Evolutionary conservation across 148 eudicot genomes (phyloP), one percentile per base, ranked within the genome.

Genomic region (Chenopodium quinoa): DNA sequence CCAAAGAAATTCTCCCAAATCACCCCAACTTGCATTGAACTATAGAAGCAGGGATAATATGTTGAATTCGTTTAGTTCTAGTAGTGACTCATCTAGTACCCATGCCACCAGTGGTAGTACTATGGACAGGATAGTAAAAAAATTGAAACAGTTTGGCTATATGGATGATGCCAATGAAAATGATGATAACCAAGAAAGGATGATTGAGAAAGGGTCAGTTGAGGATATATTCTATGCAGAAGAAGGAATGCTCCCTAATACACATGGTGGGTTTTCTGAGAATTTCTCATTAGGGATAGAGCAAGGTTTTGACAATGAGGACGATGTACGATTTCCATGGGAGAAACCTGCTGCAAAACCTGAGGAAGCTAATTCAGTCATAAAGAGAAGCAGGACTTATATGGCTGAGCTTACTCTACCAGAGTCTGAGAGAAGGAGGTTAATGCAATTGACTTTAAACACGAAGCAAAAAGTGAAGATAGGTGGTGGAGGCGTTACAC

Each of bases 221-320:
- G 99, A 96, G 90, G 98, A 92, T 79, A 91, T 96, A 86, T 93
- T 96, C 76, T 90, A 90, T 87, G 94, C 88, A 46, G 98, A 96
- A 79, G 99, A 95, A 73, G 99, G 97, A 62, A 84, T 88, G 86
- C 81, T 95, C 84, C 97, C 97, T 2, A 90, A 95, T 81, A 44
- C 90, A 13, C 83, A 86, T 84, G 99, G 97, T 69, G 97, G 97
- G 75, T 92, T 95, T 84, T 91, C 97, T 13, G 75, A 78, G 71
- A 88, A 86, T 27, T 87, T 87, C 9, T 86, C 89, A 25, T 82
- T 90, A 47, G 94, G 91, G 76, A 76, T 87, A 73, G 91, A 93
- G 10, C 86, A 67, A 76, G 86, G 56, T 73, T 87, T 84, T 88
- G 85, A 86, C 40, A 83, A 73, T 17, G 85, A 82, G 46, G 91